Percentiles rank a stretch among this genome's conserved stretches.
Evolutionary conservation across 345 rosid species (phyloP).

Genomic region (Hibiscus syriacus): DNA sequence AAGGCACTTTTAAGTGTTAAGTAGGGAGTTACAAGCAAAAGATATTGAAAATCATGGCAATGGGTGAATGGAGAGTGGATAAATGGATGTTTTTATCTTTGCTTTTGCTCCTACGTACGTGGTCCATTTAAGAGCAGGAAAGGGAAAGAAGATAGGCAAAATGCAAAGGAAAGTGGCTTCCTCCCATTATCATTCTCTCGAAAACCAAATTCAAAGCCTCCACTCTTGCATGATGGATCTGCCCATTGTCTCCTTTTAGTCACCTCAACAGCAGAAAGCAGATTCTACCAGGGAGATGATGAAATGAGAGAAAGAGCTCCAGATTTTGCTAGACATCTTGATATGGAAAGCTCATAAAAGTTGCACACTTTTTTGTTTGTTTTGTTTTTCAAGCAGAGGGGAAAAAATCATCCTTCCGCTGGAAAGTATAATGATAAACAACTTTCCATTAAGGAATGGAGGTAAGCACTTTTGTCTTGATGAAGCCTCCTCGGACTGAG

Average conservation of each 20-base stretch:
- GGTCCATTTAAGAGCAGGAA: constrained; percentile 11
- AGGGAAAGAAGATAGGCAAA: constrained; percentile 16
- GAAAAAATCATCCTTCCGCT: constrained; percentile 2
- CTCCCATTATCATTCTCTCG: constrained; percentile 12
- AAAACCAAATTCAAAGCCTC: constrained; percentile 11
- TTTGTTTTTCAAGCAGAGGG: constrained; percentile 7
- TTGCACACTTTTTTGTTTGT: constrained; percentile 18
- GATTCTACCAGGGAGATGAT: constrained; percentile 30
- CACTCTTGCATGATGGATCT: constrained; percentile 19
- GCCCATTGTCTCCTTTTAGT: constrained; percentile 27
- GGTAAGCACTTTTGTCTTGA: constrained; percentile 44
- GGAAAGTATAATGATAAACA: constrained; percentile 41
- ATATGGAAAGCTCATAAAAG: constrained; percentile 42
- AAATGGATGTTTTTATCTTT: too few species aligned
- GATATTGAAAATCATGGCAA: too few species aligned
- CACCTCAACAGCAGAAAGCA: constrained; percentile 40
- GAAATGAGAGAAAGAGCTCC: neutral
- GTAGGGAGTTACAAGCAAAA: neutral
- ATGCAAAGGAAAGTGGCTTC: constrained; percentile 22
- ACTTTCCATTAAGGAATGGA: constrained; percentile 39
- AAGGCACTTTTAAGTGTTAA: neutral
- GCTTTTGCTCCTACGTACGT: neutral
- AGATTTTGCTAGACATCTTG: constrained; percentile 28
- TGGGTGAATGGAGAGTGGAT: too few species aligned
- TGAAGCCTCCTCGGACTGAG: constrained; percentile 47